Conservation (phyloP, 2,329 filamentous ascomycete genomes). For the Colletotrichum chlorophyti region DNA sequence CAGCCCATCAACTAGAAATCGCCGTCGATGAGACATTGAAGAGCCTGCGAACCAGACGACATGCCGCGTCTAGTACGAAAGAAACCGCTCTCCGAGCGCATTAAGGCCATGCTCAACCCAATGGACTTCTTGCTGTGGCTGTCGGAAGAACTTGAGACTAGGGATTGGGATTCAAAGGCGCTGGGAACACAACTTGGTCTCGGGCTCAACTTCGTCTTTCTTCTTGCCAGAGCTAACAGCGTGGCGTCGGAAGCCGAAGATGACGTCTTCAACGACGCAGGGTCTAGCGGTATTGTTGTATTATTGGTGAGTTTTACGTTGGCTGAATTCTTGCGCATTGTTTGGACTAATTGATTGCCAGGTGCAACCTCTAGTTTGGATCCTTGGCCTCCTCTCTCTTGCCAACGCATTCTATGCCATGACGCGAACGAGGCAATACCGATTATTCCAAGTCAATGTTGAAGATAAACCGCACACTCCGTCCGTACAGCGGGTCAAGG, state of each 20-base stretch:
- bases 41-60: slow-evolving; percentile 38
- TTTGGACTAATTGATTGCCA: slow-evolving; percentile 40
- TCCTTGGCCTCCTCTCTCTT: slow-evolving; percentile 70
- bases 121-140: slow-evolving; percentile 91
- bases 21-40: neutral
- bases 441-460: slow-evolving; percentile 87
- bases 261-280: slow-evolving; percentile 83
- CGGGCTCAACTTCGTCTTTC: slow-evolving; percentile 77
- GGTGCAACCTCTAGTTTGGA: slow-evolving; percentile 75
- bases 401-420: slow-evolving; percentile 85
- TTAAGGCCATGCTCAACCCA: slow-evolving; percentile 82
- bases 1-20: neutral
- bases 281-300: slow-evolving; percentile 69
- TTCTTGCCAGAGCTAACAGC: slow-evolving; percentile 83
- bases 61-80: slow-evolving; percentile 84
- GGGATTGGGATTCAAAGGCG: slow-evolving; percentile 85
- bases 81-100: slow-evolving; percentile 79
- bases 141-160: slow-evolving; percentile 90
- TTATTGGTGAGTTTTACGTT: slow-evolving; percentile 53
- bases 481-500: slow-evolving; percentile 85
- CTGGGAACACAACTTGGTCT: slow-evolving; percentile 80
- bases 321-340: neutral
- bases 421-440: slow-evolving; percentile 82
- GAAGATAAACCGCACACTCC: slow-evolving; percentile 79
- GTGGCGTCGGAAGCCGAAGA: slow-evolving; percentile 63